Percentiles rank a stretch among this genome's conserved stretches.
Conservation (phyloP, 1,284 basidiomycete genomes). For the Tremellales sp. region DNA sequence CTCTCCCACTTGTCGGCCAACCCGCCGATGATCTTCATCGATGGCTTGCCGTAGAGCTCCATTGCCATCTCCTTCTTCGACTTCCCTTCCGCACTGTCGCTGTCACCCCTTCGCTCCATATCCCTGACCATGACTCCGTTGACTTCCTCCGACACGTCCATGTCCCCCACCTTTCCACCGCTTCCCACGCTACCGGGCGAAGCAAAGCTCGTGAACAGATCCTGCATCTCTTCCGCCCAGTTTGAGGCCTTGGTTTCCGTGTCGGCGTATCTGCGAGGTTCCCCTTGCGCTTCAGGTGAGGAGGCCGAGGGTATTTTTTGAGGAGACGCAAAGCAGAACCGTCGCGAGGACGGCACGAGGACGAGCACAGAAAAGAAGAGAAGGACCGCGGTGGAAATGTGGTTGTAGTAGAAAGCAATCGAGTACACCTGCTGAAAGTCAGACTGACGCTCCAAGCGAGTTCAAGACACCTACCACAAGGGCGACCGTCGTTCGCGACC, state of each 20-base stretch:
- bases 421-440: slow-evolving; percentile 43
- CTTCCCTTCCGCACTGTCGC: slow-evolving; percentile 8
- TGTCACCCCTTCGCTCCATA: slow-evolving; percentile 11
- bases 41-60: slow-evolving; percentile 21
- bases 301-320: too few species aligned
- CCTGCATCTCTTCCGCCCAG: slow-evolving; percentile 14
- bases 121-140: slow-evolving; percentile 11
- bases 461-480: slow-evolving; percentile 28
- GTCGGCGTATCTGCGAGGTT: too few species aligned
- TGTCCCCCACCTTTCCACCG: background rate
- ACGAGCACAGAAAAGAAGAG: slow-evolving; percentile 21
- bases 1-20: slow-evolving; percentile 35
- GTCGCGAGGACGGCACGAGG: slow-evolving; percentile 19
- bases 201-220: slow-evolving; percentile 6
- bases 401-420: slow-evolving; percentile 43
- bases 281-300: too few species aligned
- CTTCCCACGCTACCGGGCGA: slow-evolving; percentile 3
- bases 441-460: background rate
- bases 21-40: slow-evolving; percentile 23
- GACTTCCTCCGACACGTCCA: slow-evolving; percentile 5
- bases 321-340: slow-evolving; percentile 16
- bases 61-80: slow-evolving; percentile 16
- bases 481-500: slow-evolving; percentile 47
- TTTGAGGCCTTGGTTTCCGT: slow-evolving; percentile 11
- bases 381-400: slow-evolving; percentile 26